A percentile compares a stretch with the other conserved stretches of the same genome.
phyloP scores from a whole-genome alignment of 768 basidiomycete species.

The Lactarius psammicola region DNA sequence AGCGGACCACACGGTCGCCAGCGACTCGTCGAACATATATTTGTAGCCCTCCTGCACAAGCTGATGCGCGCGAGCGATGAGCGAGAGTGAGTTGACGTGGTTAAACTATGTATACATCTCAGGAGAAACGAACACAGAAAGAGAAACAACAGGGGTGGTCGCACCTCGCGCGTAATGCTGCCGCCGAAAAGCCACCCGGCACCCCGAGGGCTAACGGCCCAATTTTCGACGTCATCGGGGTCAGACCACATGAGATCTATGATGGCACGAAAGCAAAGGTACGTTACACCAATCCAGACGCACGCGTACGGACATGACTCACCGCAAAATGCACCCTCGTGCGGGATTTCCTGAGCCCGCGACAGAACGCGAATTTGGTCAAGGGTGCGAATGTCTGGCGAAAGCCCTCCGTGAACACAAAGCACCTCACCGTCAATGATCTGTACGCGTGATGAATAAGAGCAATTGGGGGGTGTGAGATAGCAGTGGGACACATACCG shows the following conservation, averaged over 20 bases:
- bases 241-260: conserved; percentile 98
- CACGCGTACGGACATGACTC: conserved; percentile 29
- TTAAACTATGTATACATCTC: conserved; percentile 61
- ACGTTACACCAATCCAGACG: neutral
- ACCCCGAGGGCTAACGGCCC: conserved; percentile 95
- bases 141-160: conserved; percentile 21
- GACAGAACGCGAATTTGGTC: conserved; percentile 93
- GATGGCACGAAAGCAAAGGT: too few relatives aligned
- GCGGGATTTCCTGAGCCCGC: conserved; percentile 95
- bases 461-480: too few relatives aligned
- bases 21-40: conserved; percentile 92
- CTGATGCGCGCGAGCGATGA: conserved; percentile 95
- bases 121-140: neutral
- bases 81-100: conserved; percentile 79
- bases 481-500: conserved; percentile 49
- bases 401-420: conserved; percentile 95
- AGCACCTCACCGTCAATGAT: conserved; percentile 91
- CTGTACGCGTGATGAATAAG: conserved; percentile 42
- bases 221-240: conserved; percentile 91
- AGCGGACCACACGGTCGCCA: conserved; percentile 92
- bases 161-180: conserved; percentile 79
- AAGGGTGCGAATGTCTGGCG: conserved; percentile 91
- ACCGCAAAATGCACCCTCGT: conserved; percentile 98
- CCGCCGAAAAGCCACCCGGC: conserved; percentile 95
- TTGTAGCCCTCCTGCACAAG: conserved; percentile 96